Evolutionary conservation across 202 grass and related monocot species (phyloP), one percentile per base, ranked within the genome.

Genomic region (Panicum virgatum): DNA sequence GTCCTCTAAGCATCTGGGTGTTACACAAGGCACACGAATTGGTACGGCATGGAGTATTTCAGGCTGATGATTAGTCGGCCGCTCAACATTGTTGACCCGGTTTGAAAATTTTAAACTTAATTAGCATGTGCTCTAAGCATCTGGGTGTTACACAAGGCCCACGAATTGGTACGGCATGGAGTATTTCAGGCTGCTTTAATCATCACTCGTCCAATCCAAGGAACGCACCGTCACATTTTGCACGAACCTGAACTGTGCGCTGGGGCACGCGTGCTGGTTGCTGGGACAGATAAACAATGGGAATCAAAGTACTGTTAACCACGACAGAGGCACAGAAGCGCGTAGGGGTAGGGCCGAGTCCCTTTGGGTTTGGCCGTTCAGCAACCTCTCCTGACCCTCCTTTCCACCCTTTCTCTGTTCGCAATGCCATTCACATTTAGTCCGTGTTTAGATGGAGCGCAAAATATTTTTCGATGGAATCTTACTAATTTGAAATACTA

Each of bases 351-450:
- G 32, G 3, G 4, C 32, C 0, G 38, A 22, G 1, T 6, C 19
- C 20, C 44, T 3, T 3, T 6, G 44, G 32, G 32, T 34, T 16
- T 25, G 7, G 65, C n/a, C n/a, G 43, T 29, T 45, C n/a, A 22
- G 37, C 69, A 13, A 13, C 13, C 44, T 12, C 10, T 6, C 0
- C 0, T 47, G 4, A 0, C 20, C 10, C 1, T 68, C 9, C 5
- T 46, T 13, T 57, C 43, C 22, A 9, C 12, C 22, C 25, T 12
- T 75, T 57, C 26, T 48, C 26, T 34, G 3, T 59, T 48, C 23
- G 43, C 79, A 83, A 90, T 45, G 74, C 37, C 83, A 69, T 86
- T 83, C 88, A 90, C 79, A 86, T 90, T 88, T 88, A n/a, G n/a
- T n/a, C n/a, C n/a, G n/a, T n/a, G n/a, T n/a, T n/a, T n/a, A n/a